Conservation (phyloP, 2,329 filamentous ascomycete genomes). For the Fusarium nematophilum region DNA sequence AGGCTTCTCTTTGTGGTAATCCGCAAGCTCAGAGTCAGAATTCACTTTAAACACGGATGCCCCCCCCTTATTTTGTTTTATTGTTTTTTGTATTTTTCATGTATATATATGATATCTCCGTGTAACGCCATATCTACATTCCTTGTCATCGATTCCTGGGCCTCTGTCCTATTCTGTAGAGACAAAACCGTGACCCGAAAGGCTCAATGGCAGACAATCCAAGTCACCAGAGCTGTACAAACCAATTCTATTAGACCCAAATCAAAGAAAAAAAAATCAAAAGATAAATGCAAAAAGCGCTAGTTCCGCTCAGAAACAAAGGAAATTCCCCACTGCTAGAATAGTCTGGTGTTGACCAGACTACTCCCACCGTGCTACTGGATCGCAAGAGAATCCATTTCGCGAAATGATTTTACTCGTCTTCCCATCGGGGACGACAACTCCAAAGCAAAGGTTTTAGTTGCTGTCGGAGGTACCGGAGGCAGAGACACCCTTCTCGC, state of each 20-base stretch:
- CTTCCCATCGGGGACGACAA: background rate
- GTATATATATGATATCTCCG: background rate
- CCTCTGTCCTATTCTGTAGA: conserved; percentile 8
- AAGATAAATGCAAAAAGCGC: conserved; percentile 9
- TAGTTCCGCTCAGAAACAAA: conserved; percentile 29
- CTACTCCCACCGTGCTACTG: background rate
- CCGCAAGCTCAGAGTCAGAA: too few relatives aligned
- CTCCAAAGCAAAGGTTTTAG: conserved; percentile 1
- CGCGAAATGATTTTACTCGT: background rate
- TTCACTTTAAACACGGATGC: background rate
- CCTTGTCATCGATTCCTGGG: background rate
- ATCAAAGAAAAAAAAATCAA: conserved; percentile 14
- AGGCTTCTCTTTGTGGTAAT: too few relatives aligned
- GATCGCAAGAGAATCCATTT: background rate
- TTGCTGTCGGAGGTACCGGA: conserved; percentile 20
- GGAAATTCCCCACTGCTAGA: conserved; percentile 1
- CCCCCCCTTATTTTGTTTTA: background rate
- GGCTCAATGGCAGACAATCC: conserved; percentile 19
- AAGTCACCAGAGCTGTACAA: conserved; percentile 24
- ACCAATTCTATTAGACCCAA: conserved; percentile 23
- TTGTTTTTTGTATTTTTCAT: background rate
- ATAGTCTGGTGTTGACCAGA: too few relatives aligned
- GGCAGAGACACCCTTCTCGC: conserved; percentile 35
- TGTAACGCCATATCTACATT: background rate
- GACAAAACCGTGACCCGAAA: conserved; percentile 3